Evolutionary conservation across 2,329 filamentous ascomycete genomes (phyloP), one percentile per base, ranked within the genome.

Genomic region (Pseudocercospora pini-densiflorae): DNA sequence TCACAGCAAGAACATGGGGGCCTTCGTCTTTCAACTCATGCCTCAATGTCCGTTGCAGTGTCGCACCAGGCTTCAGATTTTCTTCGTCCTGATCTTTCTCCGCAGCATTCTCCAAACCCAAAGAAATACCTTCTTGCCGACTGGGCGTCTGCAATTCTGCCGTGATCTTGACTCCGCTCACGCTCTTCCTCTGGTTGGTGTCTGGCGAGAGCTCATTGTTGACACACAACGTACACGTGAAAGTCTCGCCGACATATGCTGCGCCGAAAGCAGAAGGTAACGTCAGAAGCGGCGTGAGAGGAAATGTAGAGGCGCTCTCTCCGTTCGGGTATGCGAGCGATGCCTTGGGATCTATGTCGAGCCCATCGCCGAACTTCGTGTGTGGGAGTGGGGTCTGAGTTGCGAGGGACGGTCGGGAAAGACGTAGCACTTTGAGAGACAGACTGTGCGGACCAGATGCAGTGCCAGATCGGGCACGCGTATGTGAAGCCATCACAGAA

Each of bases 131-230:
- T 1, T 75, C 84, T 33, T 89, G 88, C 63, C 90, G 88, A 3
- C 90, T 89, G 0, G 95, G 94, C 0, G 94, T 97, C 81, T 98
- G 96, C 90, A 99, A 96, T 80, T 97, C 94, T 0, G 94, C 95
- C 63, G 92, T 88, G 73, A 98, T 92, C 62, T 89, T 87, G 61
- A 97, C 90, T 64, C 91, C 91, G 68, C 88, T 90, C 47, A 97
- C 89, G 54, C 79, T 81, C 70, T 81, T 81, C 67, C 81, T 79
- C 7, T 77, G 80, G 3, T 78, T 76, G 5, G 76, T 75, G 8
- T 80, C 76, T 7, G 47, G 40, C 0, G 70, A 61, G 1, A 89
- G 79, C 76, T 98, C 94, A 77, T 97, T 94, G 82, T 97, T 97
- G n/a, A 92, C 94, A 81, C 94, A 97, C 23, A 98, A 85, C 1